A percentile compares a stretch with the other conserved stretches of the same genome.
phyloP scores from a whole-genome alignment of 2,329 filamentous ascomycete genomes.

The Allantophomopsis lycopodina region DNA sequence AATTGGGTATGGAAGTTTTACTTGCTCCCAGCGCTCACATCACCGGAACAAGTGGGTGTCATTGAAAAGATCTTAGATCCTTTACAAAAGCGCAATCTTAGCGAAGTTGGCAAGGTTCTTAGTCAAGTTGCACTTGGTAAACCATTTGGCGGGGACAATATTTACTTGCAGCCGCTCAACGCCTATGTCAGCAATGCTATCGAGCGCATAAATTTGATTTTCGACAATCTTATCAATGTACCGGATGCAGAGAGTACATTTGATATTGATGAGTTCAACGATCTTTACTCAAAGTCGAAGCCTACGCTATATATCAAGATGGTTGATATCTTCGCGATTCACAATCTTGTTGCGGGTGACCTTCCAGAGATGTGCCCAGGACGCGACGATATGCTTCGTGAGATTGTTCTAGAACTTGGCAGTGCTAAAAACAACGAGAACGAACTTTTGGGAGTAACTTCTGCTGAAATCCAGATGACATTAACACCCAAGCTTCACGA shows the following conservation, averaged over 20 bases:
- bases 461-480: slow-evolving; percentile 75
- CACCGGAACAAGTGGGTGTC: slow-evolving; percentile 86
- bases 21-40: slow-evolving; percentile 75
- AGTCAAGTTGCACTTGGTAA: slow-evolving; percentile 79
- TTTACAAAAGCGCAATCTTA: slow-evolving; percentile 82
- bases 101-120: slow-evolving; percentile 83
- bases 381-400: slow-evolving; percentile 77
- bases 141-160: slow-evolving; percentile 85
- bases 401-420: slow-evolving; percentile 85
- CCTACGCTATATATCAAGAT: slow-evolving; percentile 99
- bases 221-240: slow-evolving; percentile 66
- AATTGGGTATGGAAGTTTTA: slow-evolving; percentile 95
- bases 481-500: slow-evolving; percentile 83
- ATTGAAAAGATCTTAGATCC: slow-evolving; percentile 81
- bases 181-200: slow-evolving; percentile 80
- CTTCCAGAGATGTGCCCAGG: slow-evolving; percentile 63
- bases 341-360: slow-evolving; percentile 73
- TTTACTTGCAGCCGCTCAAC: slow-evolving; percentile 91
- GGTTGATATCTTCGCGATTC: slow-evolving; percentile 91
- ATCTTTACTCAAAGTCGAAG: slow-evolving; percentile 90
- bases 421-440: slow-evolving; percentile 94
- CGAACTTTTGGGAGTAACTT: slow-evolving; percentile 77
- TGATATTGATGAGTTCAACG: slow-evolving; percentile 98
- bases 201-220: slow-evolving; percentile 63
- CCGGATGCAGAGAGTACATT: slow-evolving; percentile 83